phyloP scores from a whole-genome alignment of 108 stramenopile species.

The Seminavis robusta region DNA sequence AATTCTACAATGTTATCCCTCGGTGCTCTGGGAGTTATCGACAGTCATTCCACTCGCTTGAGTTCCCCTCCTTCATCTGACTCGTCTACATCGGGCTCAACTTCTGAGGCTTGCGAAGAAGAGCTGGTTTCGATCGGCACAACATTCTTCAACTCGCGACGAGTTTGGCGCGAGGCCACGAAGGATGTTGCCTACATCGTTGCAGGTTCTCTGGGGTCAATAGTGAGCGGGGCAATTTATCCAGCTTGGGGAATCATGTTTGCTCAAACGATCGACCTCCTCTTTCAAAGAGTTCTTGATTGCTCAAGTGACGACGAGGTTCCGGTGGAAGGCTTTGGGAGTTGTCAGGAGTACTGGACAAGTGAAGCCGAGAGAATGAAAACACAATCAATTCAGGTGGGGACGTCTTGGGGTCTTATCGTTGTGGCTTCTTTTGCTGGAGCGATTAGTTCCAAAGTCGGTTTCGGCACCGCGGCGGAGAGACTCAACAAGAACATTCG shows the following conservation, averaged over 20 bases:
- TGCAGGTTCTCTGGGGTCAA: constrained; percentile 52
- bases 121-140: too few relatives aligned
- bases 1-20: not conserved
- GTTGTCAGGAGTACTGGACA: constrained; percentile 55
- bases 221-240: constrained; percentile 66
- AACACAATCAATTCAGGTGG: constrained; percentile 34
- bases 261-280: constrained; percentile 55
- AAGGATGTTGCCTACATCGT: constrained; percentile 33
- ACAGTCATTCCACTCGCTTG: too few relatives aligned
- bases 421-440: constrained; percentile 50
- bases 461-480: constrained; percentile 75
- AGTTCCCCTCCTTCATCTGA: too few relatives aligned
- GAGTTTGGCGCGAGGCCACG: constrained; percentile 35
- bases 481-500: constrained; percentile 67
- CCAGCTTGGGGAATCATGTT: constrained; percentile 26
- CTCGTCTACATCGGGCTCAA: too few relatives aligned
- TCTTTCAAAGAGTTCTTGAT: constrained; percentile 43
- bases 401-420: constrained; percentile 37
- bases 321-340: constrained; percentile 1
- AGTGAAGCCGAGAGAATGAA: constrained; percentile 49
- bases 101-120: too few relatives aligned
- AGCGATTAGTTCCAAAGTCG: constrained; percentile 48
- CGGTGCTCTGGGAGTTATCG: too few relatives aligned
- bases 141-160: constrained; percentile 3
- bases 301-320: constrained; percentile 27